Percentiles rank a stretch among this genome's conserved stretches.
Evolutionary conservation across 345 rosid species (phyloP).

Genomic region (Cardiospermum halicacabum): DNA sequence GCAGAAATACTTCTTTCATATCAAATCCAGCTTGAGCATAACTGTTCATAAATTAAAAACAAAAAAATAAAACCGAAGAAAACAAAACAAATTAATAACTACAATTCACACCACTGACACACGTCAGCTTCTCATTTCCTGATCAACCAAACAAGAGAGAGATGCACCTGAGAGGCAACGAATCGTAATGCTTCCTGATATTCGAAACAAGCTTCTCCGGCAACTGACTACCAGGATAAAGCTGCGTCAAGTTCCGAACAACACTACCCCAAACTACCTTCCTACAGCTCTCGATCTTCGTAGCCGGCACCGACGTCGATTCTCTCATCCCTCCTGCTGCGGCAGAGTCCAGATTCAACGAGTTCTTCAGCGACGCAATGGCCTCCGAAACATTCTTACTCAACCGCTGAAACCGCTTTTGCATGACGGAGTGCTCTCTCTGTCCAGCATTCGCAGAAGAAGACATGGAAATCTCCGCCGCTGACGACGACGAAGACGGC

Average conservation of each 20-base stretch:
- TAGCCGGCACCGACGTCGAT: conserved; percentile 2
- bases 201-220: conserved; percentile 93
- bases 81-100: neutral
- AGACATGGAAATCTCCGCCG: neutral
- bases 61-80: neutral
- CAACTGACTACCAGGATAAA: conserved; percentile 90
- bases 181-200: conserved; percentile 91
- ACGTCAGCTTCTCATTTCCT: conserved; percentile 7
- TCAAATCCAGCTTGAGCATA: conserved; percentile 89
- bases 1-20: conserved; percentile 91
- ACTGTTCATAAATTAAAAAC: conserved; percentile 34
- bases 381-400: conserved; percentile 86
- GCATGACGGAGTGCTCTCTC: conserved; percentile 45
- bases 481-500: conserved; percentile 12
- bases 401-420: conserved; percentile 73
- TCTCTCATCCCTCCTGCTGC: conserved; percentile 11
- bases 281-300: conserved; percentile 51
- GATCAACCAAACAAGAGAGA: conserved; percentile 14
- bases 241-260: conserved; percentile 80
- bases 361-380: conserved; percentile 78
- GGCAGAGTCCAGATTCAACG: conserved; percentile 76
- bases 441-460: neutral
- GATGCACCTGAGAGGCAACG: conserved; percentile 85
- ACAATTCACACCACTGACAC: neutral
- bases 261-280: conserved; percentile 87